phyloP scores from a whole-genome alignment of 805 yeast genomes.

The Millerozyma miso region DNA sequence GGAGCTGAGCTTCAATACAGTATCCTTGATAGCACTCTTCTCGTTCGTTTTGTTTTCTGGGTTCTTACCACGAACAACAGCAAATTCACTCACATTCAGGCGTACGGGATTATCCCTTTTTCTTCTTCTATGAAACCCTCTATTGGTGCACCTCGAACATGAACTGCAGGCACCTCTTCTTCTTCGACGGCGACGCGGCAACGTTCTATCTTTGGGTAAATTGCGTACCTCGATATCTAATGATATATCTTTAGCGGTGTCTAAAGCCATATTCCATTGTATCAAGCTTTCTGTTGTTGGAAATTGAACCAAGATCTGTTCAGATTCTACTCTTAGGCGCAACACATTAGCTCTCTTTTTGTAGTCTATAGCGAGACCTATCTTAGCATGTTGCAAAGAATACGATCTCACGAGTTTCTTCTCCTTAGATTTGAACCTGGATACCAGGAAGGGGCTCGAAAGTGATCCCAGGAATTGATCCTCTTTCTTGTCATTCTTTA shows the following conservation, averaged over 20 bases:
- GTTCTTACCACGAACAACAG: constrained; percentile 5
- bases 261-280: constrained; percentile 71
- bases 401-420: constrained; percentile 54
- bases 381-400: constrained; percentile 76
- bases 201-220: constrained; percentile 72
- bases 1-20: constrained; percentile 19
- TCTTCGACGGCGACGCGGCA: constrained; percentile 69
- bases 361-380: constrained; percentile 86
- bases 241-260: constrained; percentile 74
- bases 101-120: not conserved
- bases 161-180: constrained; percentile 5
- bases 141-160: not conserved
- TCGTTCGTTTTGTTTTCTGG: constrained; percentile 9
- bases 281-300: constrained; percentile 61
- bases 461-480: not conserved
- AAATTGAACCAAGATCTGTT: constrained; percentile 72
- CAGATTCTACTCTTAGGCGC: constrained; percentile 75
- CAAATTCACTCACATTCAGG: not conserved
- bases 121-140: not conserved
- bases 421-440: constrained; percentile 4
- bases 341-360: constrained; percentile 63
- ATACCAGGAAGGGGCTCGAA: not conserved
- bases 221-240: constrained; percentile 70
- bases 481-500: constrained; percentile 2
- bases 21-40: constrained; percentile 13